A percentile compares a stretch with the other conserved stretches of the same genome.
Conservation (phyloP, 345 rosid genomes). For the Brassica incana region DNA sequence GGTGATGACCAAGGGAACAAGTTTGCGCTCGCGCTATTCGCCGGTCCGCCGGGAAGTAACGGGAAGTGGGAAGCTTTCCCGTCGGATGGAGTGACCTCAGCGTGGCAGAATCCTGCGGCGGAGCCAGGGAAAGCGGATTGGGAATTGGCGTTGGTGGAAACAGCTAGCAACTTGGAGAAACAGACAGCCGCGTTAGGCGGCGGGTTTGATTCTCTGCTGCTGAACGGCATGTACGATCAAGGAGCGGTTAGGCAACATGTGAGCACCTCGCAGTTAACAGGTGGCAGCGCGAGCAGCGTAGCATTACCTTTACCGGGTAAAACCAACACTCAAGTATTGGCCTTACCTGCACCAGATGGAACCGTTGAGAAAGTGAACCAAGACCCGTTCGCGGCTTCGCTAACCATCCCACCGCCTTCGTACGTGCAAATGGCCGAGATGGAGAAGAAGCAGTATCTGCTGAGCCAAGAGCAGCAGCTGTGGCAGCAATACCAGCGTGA, state of each 20-base stretch:
- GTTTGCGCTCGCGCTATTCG: conserved; percentile 81
- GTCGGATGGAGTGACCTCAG: conserved; percentile 68
- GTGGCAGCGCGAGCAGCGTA: conserved; percentile 88
- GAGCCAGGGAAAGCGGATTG: conserved; percentile 89
- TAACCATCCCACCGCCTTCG: conserved; percentile 65
- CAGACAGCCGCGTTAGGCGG: conserved; percentile 79
- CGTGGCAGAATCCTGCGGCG: conserved; percentile 87
- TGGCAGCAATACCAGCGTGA: conserved; percentile 76
- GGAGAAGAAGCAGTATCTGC: conserved; percentile 71
- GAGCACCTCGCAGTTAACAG: conserved; percentile 59
- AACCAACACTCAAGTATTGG: conserved; percentile 54
- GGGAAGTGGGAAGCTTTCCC: conserved; percentile 91
- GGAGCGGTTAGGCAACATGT: conserved; percentile 88
- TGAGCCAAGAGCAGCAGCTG: conserved; percentile 70
- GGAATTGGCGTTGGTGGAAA: conserved; percentile 91
- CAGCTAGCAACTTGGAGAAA: conserved; percentile 71
- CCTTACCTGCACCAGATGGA: conserved; percentile 88
- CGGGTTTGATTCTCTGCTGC: conserved; percentile 74
- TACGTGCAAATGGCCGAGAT: conserved; percentile 85
- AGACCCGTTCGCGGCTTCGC: conserved; percentile 78
- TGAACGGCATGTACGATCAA: conserved; percentile 95
- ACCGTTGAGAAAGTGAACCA: conserved; percentile 63
- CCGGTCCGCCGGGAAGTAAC: conserved; percentile 45
- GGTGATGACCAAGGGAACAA: conserved; percentile 93
- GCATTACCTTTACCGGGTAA: conserved; percentile 62